Evolutionary conservation across 768 basidiomycete species (phyloP).

Genomic region (Collybia sp.): DNA sequence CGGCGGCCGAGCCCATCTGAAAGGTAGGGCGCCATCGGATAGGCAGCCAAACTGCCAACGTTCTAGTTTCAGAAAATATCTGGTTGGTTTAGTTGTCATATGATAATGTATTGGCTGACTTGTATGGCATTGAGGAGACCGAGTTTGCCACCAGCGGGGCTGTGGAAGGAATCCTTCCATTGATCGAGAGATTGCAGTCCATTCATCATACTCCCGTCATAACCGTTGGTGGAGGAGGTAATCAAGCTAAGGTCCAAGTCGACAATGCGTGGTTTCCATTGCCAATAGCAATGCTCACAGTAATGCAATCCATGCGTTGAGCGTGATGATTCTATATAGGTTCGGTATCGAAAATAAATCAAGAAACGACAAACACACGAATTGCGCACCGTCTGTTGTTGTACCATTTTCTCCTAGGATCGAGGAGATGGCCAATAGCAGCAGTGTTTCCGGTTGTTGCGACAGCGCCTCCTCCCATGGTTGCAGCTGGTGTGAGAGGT

Average conservation of each 20-base stretch:
- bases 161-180: conserved; percentile 60
- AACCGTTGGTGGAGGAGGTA: conserved; percentile 73
- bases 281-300: conserved; percentile 32
- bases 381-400: conserved; percentile 58
- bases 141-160: conserved; percentile 53
- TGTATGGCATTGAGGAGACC: conserved; percentile 78
- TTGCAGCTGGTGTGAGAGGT: conserved; percentile 17
- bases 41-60: conserved; percentile 63
- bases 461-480: conserved; percentile 54
- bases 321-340: conserved; percentile 50
- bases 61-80: conserved; percentile 41
- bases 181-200: conserved; percentile 66
- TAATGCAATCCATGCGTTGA: conserved; percentile 69
- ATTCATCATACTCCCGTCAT: conserved; percentile 80
- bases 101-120: conserved; percentile 28
- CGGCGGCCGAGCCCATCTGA: conserved; percentile 73
- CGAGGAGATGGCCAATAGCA: conserved; percentile 50
- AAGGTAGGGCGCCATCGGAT: conserved; percentile 67
- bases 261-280: background rate
- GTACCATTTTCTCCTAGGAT: conserved; percentile 70
- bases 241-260: conserved; percentile 42
- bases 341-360: background rate
- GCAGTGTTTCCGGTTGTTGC: conserved; percentile 24
- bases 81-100: background rate
- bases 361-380: background rate